Evolutionary conservation across 345 rosid species (phyloP).

Genomic region (Ceriops zippeliana): DNA sequence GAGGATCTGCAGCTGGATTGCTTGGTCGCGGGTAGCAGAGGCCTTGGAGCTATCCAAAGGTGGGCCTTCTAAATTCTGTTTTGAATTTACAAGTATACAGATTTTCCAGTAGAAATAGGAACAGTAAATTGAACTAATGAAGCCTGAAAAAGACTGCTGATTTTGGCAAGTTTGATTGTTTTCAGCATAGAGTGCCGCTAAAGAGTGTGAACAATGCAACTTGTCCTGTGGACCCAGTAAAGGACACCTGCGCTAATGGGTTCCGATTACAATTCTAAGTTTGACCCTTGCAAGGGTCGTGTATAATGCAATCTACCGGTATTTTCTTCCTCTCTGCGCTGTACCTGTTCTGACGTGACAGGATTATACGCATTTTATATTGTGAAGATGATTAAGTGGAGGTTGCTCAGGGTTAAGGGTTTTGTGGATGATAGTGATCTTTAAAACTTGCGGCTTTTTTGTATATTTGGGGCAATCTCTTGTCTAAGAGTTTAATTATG

Average conservation of each 20-base stretch:
- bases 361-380: background rate
- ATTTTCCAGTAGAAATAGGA: too few species aligned
- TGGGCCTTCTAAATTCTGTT: background rate
- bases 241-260: slow-evolving; percentile 1
- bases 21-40: slow-evolving; percentile 52
- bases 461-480: too few species aligned
- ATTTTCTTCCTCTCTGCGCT: background rate
- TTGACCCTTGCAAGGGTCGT: background rate
- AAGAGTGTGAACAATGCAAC: slow-evolving; percentile 7
- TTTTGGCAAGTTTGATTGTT: background rate
- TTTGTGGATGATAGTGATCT: too few species aligned
- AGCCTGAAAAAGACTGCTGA: too few species aligned
- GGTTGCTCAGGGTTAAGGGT: too few species aligned
- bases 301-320: background rate
- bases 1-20: slow-evolving; percentile 46
- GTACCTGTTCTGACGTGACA: too few species aligned
- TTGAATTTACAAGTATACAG: too few species aligned
- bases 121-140: too few species aligned
- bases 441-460: too few species aligned
- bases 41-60: slow-evolving; percentile 49
- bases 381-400: background rate
- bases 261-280: background rate
- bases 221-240: slow-evolving; percentile 9
- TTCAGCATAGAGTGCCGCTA: slow-evolving; percentile 5
- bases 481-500: too few species aligned